Evolutionary conservation across 2,329 filamentous ascomycete genomes (phyloP), one percentile per base, ranked within the genome.

Genomic region (Teratosphaeria gauchensis): DNA sequence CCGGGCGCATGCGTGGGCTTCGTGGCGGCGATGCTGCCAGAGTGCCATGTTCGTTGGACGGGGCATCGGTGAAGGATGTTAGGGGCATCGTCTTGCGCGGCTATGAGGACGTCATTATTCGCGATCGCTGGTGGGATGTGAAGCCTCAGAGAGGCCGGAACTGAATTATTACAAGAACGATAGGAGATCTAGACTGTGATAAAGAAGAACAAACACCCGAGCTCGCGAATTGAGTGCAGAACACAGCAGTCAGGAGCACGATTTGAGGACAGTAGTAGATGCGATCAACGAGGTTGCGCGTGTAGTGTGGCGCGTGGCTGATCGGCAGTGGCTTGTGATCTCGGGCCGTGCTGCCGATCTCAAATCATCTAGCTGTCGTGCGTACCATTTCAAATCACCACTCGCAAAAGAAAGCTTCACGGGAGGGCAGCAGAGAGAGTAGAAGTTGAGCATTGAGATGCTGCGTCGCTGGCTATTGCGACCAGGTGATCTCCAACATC

Each of bases 1-100:
- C 5, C 12, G 55, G 51, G 11, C 28, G 42, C 24, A 69, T 66
- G 21, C 71, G 65, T 51, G 67, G 67, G 51, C 68, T 66, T 55
- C 67, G 66, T 8, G 68, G 62, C 7, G 54, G 24, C 31, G 54
- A 35, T 16, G 54, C 21, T 11, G 38, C 59, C 28, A 60, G 58
- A 14, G 62, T 42, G 53, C 62, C 63, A 53, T 48, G 42, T 54
- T 31, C 52, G 32, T n/a, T 31, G 28, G 54, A n/a, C 16, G 68
- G 66, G 16, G 57, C 46, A 31, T 35, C 30, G 33, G 53, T 32
- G 57, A 62, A 62, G 46, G 57, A 42, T 52, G 56, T 31, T 46
- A 60, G 35, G 24, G 54, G 31, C 54, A 55, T 55, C n/a, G 16
- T 53, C 12, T 7, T 53, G 14, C 2, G 6, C 7, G 12, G 52